phyloP scores from a whole-genome alignment of 805 yeast species.

The Wickerhamiella kazuoi region DNA sequence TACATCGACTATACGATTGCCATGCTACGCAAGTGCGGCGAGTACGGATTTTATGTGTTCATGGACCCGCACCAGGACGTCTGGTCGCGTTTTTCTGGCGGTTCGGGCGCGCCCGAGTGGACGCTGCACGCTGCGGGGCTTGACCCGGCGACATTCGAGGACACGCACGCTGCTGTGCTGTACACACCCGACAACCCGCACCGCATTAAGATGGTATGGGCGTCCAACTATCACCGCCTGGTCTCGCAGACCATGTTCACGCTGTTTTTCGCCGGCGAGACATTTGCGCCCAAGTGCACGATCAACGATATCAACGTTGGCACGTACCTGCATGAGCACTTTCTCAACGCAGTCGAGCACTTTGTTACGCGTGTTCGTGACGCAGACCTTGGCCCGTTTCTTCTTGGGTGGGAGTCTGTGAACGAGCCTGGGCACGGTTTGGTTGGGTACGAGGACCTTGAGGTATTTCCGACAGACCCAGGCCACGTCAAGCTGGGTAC shows the following conservation, averaged over 20 bases:
- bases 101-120: slow-evolving; percentile 91
- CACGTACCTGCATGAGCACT: slow-evolving; percentile 51
- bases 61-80: slow-evolving; percentile 87
- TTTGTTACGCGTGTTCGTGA: slow-evolving; percentile 28
- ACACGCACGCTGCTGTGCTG: slow-evolving; percentile 62
- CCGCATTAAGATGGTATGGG: slow-evolving; percentile 69
- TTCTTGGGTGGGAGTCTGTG: slow-evolving; percentile 62
- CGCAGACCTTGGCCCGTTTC: slow-evolving; percentile 21
- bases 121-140: slow-evolving; percentile 81
- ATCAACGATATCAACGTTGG: slow-evolving; percentile 64
- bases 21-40: slow-evolving; percentile 33
- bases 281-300: slow-evolving; percentile 54
- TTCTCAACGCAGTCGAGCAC: slow-evolving; percentile 33
- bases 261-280: slow-evolving; percentile 60
- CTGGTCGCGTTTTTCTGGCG: slow-evolving; percentile 84
- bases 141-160: slow-evolving; percentile 47
- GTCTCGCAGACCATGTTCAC: slow-evolving; percentile 78
- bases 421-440: slow-evolving; percentile 75
- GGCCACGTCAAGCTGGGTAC: slow-evolving; percentile 52
- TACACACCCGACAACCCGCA: slow-evolving; percentile 34
- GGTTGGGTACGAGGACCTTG: slow-evolving; percentile 43
- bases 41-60: slow-evolving; percentile 57
- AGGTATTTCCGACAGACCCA: slow-evolving; percentile 8
- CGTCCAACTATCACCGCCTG: slow-evolving; percentile 61
- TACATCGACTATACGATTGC: slow-evolving; percentile 54